A percentile compares a stretch with the other conserved stretches of the same genome.
Evolutionary conservation across 1,284 basidiomycete genomes (phyloP).

Genomic region (Heterobasidion occidentale): DNA sequence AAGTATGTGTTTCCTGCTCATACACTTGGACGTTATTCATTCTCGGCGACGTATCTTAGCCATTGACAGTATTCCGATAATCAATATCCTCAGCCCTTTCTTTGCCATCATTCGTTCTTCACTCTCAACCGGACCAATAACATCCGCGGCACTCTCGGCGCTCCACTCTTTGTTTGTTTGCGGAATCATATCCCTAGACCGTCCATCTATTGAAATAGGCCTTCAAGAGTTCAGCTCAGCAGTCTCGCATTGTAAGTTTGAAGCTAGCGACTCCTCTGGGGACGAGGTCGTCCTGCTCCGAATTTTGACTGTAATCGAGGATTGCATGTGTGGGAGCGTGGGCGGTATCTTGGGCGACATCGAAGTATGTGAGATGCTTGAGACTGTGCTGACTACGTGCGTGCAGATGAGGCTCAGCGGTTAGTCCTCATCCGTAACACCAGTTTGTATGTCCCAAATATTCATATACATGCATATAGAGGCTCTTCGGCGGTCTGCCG

Average conservation of each 20-base stretch:
- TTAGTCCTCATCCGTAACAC: conserved; percentile 31
- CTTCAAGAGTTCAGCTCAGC: conserved; percentile 84
- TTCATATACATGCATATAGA: conserved; percentile 39
- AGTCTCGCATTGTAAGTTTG: conserved; percentile 95
- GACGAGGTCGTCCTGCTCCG: conserved; percentile 94
- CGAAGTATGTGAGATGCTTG: conserved; percentile 96
- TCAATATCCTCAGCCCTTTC: conserved; percentile 78
- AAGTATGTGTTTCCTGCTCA: conserved; percentile 35
- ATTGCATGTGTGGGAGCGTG: conserved; percentile 69
- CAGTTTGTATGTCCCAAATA: not conserved
- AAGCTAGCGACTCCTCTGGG: conserved; percentile 90
- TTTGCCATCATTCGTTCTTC: conserved; percentile 90
- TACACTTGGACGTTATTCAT: not conserved
- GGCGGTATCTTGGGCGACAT: conserved; percentile 77
- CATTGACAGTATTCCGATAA: conserved; percentile 44
- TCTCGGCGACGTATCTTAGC: conserved; percentile 30
- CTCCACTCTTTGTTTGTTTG: conserved; percentile 84
- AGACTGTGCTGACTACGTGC: conserved; percentile 95
- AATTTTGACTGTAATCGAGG: conserved; percentile 87
- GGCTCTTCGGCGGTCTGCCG: conserved; percentile 86
- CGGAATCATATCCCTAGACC: conserved; percentile 56
- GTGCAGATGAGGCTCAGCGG: conserved; percentile 95
- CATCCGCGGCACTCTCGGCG: conserved; percentile 81
- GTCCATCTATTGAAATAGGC: conserved; percentile 48
- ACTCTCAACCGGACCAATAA: conserved; percentile 90